Percentiles rank a stretch among this genome's conserved stretches.
Conservation (phyloP, 202 grass and related monocot species). For the Panicum virgatum region DNA sequence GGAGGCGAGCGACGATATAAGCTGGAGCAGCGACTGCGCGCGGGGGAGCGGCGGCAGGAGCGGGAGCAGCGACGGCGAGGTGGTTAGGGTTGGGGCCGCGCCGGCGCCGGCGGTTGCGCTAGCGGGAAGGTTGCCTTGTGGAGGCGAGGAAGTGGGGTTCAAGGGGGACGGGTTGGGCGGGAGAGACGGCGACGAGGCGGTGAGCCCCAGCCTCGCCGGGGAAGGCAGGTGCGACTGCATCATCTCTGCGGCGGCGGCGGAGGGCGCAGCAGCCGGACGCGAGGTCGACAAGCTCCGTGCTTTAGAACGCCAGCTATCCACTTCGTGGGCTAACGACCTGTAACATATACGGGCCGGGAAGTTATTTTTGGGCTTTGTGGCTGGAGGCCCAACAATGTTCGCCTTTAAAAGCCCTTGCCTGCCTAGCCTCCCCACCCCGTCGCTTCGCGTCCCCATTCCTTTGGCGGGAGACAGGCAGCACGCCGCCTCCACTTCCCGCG, state of each 20-base stretch:
- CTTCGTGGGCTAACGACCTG: not conserved
- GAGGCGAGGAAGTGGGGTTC: conserved; percentile 57
- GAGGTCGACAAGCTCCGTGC: not conserved
- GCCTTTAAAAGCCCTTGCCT: not conserved
- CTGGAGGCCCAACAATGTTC: not conserved
- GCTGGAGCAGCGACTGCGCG: conserved; percentile 76
- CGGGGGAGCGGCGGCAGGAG: conserved; percentile 88
- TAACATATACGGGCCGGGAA: not conserved
- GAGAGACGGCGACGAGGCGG: conserved; percentile 66
- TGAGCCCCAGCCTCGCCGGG: conserved; percentile 62
- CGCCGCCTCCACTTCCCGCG: conserved; percentile 48
- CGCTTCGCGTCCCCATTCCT: not conserved
- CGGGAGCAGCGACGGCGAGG: conserved; percentile 72
- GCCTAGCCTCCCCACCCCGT: too few species aligned
- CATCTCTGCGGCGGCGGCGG: conserved; percentile 32
- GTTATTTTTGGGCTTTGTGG: not conserved
- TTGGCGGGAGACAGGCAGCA: conserved; percentile 45
- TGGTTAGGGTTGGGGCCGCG: conserved; percentile 61
- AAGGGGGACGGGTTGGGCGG: conserved; percentile 34
- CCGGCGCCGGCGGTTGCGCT: conserved; percentile 25
- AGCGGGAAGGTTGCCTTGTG: conserved; percentile 34
- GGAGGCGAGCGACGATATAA: conserved; percentile 72
- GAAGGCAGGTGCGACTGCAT: conserved; percentile 70
- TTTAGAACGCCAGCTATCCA: not conserved
- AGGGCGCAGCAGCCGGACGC: not conserved